Evolutionary conservation across 768 basidiomycete genomes (phyloP).

Genomic region (Cantharellus cinnabarinus): DNA sequence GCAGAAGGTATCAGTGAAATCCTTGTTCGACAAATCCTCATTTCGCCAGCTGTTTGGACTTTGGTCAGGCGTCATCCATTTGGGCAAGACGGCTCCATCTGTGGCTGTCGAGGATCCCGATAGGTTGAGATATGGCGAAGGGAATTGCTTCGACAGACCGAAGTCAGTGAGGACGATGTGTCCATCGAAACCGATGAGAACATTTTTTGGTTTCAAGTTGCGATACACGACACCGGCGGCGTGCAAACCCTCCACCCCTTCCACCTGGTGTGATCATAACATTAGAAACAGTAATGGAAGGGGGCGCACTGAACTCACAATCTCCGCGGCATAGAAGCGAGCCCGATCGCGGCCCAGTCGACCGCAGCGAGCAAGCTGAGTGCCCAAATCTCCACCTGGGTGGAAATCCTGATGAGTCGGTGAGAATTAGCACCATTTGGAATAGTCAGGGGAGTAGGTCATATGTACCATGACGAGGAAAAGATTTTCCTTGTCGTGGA

Average conservation of each 20-base stretch:
- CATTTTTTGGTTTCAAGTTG: constrained; percentile 92
- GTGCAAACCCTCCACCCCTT: constrained; percentile 89
- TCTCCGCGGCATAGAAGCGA: constrained; percentile 95
- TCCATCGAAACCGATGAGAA: constrained; percentile 82
- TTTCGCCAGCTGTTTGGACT: not conserved
- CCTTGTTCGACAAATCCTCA: constrained; percentile 27
- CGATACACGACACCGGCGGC: constrained; percentile 91
- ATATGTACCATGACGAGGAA: constrained; percentile 78
- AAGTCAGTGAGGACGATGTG: constrained; percentile 97
- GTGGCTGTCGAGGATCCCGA: constrained; percentile 21
- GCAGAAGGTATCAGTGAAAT: constrained; percentile 74
- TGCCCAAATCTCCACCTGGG: constrained; percentile 89
- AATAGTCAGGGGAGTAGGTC: constrained; percentile 4
- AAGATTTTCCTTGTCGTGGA: constrained; percentile 92
- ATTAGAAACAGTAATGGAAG: not conserved
- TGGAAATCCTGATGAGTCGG: constrained; percentile 52
- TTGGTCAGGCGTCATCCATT: constrained; percentile 55
- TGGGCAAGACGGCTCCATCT: constrained; percentile 19
- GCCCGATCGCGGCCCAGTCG: constrained; percentile 83
- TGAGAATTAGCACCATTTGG: not conserved
- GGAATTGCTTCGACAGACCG: constrained; percentile 82
- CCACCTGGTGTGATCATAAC: constrained; percentile 20
- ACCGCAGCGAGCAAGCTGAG: constrained; percentile 92
- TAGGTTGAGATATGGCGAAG: constrained; percentile 23
- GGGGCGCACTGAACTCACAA: constrained; percentile 21